These are phyloP conservation scores for Paramecium primaurelia DNA, from an alignment of 73 alveolate species.

Conservation along the genomic window DNA sequence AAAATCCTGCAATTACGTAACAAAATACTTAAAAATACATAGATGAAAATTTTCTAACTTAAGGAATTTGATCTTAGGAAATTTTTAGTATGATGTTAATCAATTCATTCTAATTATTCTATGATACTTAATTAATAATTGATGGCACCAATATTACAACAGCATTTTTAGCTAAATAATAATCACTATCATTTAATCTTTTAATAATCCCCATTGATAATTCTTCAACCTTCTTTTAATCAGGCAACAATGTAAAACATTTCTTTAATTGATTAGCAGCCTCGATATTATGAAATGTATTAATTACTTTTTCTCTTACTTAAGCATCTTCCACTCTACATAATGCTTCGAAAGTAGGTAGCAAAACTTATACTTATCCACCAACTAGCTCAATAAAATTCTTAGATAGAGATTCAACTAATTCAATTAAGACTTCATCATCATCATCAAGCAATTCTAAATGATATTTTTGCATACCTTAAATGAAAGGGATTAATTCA, in stretches of 20 bases:
- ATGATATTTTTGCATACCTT: conserved; percentile 64
- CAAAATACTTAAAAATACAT: conserved; percentile 42
- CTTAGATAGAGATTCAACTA: conserved; percentile 84
- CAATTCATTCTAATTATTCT: conserved; percentile 65
- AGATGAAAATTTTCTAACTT: conserved; percentile 51
- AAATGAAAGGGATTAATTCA: conserved; percentile 94
- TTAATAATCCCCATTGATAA: conserved; percentile 65
- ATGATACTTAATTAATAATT: conserved; percentile 65
- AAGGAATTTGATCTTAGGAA: conserved; percentile 48
- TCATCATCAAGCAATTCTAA: conserved; percentile 94
- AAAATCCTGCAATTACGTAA: conserved; percentile 37
- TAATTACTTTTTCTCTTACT: conserved; percentile 78
- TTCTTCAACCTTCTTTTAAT: conserved; percentile 68
- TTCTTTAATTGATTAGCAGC: conserved; percentile 69
- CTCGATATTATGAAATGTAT: background rate
- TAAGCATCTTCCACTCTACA: conserved; percentile 80
- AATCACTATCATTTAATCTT: conserved; percentile 74
- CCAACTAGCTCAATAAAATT: conserved; percentile 90
- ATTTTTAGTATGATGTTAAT: conserved; percentile 9
- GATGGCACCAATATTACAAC: conserved; percentile 73
- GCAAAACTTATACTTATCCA: conserved; percentile 74
- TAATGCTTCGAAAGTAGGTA: conserved; percentile 78
- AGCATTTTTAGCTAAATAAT: conserved; percentile 72
- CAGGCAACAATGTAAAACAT: conserved; percentile 36
- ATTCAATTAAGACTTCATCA: conserved; percentile 91